Evolutionary conservation across 192 early-diverging fungal species (phyloP), one percentile per base, ranked within the genome.

Genomic region (Gamsiella multidivaricata): DNA sequence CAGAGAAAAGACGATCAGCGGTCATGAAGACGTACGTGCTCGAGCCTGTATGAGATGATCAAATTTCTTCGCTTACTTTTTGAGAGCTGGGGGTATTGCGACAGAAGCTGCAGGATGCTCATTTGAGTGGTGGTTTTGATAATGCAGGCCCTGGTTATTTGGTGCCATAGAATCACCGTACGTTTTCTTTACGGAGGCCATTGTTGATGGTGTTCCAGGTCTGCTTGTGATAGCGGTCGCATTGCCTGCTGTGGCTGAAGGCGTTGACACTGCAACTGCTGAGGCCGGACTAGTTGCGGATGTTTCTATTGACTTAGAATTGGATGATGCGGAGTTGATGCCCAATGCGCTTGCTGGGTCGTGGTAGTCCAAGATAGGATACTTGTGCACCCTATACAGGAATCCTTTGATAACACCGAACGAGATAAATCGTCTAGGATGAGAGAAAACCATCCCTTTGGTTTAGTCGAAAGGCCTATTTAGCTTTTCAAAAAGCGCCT

Each of bases 381-480:
- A 98, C 74, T 94, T 95, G 71, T 98, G 93, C 18, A 99, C 90
- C 3, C 97, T 88, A 52, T 91, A 89, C 9, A 99, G 60, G 58
- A 98, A 85, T 2, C 85, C 83, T 57, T 97, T 91, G 60, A 97
- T 86, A 0, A 96, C 87, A 3, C 96, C 97, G 88, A 95, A 99
- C 0, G 94, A 84, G 15, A 99, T 88, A 54, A 99, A 92, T 17
- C 97, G 88, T 26, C 96, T 42, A 53, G 32, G 36, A 26, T 10
- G 17, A 25, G 23, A 41, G 8, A 36, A 32, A n/a, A n/a, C n/a
- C n/a, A n/a, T n/a, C n/a, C n/a, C n/a, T n/a, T n/a, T 26, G n/a
- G 12, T 23, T n/a, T 4, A 47, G 45, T 49, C 22, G 33, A 37
- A 22, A 26, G 2, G 55, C 7, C 3, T 14, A 0, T 18, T 17